phyloP scores from a whole-genome alignment of 805 yeast species.

The Nakazawaea sp. region DNA sequence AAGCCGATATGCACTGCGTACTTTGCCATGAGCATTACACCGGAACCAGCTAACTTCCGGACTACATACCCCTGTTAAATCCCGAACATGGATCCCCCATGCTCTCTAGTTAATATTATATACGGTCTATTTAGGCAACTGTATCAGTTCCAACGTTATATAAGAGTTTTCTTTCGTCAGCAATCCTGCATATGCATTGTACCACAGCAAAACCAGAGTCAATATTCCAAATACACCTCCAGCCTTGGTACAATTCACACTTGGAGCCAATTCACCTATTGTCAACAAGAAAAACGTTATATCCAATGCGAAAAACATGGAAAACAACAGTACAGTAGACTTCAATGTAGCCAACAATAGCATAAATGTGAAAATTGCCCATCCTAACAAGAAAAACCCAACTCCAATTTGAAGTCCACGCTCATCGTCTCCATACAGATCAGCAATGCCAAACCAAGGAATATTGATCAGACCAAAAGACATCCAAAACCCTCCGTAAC shows the following conservation, averaged over 20 bases:
- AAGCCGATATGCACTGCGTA: too few species aligned
- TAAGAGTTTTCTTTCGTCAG: slow-evolving; percentile 52
- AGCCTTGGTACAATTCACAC: slow-evolving; percentile 27
- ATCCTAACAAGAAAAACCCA: slow-evolving; percentile 42
- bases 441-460: slow-evolving; percentile 34
- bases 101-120: too few species aligned
- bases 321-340: slow-evolving; percentile 35
- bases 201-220: slow-evolving; percentile 36
- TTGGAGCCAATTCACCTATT: slow-evolving; percentile 34
- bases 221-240: slow-evolving; percentile 44
- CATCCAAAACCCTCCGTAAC: slow-evolving; percentile 52
- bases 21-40: too few species aligned
- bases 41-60: too few species aligned
- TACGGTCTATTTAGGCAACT: too few species aligned
- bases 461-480: slow-evolving; percentile 39
- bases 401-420: slow-evolving; percentile 40
- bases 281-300: slow-evolving; percentile 38
- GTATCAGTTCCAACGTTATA: slow-evolving; percentile 29
- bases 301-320: slow-evolving; percentile 34
- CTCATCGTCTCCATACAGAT: slow-evolving; percentile 35
- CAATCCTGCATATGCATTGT: slow-evolving; percentile 39
- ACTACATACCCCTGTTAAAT: too few species aligned
- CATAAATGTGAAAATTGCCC: slow-evolving; percentile 43
- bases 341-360: slow-evolving; percentile 40
- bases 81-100: too few species aligned